Conservation (phyloP, 2,329 filamentous ascomycete species). For the Neopestalotiopsis sp. region DNA sequence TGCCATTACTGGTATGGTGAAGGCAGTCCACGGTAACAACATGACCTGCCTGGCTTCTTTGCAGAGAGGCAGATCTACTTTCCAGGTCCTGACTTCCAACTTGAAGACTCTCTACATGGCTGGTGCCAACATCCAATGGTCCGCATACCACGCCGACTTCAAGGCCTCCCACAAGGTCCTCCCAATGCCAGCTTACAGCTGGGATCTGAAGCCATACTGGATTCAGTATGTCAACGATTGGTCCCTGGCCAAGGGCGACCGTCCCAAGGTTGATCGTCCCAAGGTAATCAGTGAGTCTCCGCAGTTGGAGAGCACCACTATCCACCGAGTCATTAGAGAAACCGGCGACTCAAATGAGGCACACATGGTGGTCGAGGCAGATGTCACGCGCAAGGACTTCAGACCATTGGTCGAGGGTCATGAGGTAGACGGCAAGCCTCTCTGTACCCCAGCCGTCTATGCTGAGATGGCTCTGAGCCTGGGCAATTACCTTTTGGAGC, state of each 20-base stretch:
- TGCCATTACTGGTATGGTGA: slow-evolving; percentile 38
- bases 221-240: slow-evolving; percentile 57
- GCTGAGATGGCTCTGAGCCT: slow-evolving; percentile 65
- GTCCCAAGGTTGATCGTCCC: slow-evolving; percentile 25
- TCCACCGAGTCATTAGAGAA: slow-evolving; percentile 37
- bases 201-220: slow-evolving; percentile 65
- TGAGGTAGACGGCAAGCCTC: slow-evolving; percentile 26
- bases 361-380: slow-evolving; percentile 57
- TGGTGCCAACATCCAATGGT: slow-evolving; percentile 52
- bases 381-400: slow-evolving; percentile 60
- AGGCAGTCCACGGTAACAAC: slow-evolving; percentile 29
- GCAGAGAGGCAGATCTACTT: slow-evolving; percentile 14
- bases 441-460: slow-evolving; percentile 53
- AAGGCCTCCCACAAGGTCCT: slow-evolving; percentile 57
- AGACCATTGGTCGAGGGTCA: slow-evolving; percentile 54
- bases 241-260: slow-evolving; percentile 65
- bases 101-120: slow-evolving; percentile 52
- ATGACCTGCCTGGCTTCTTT: slow-evolving; percentile 17
- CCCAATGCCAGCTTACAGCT: slow-evolving; percentile 63
- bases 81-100: slow-evolving; percentile 48
- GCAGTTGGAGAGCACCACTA: slow-evolving; percentile 24
- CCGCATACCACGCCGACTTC: slow-evolving; percentile 62
- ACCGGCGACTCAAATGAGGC: slow-evolving; percentile 44
- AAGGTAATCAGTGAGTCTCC: slow-evolving; percentile 5
- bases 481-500: slow-evolving; percentile 58